Conservation (phyloP, 495 filamentous ascomycete genomes). For the Penicillium odoratum region DNA sequence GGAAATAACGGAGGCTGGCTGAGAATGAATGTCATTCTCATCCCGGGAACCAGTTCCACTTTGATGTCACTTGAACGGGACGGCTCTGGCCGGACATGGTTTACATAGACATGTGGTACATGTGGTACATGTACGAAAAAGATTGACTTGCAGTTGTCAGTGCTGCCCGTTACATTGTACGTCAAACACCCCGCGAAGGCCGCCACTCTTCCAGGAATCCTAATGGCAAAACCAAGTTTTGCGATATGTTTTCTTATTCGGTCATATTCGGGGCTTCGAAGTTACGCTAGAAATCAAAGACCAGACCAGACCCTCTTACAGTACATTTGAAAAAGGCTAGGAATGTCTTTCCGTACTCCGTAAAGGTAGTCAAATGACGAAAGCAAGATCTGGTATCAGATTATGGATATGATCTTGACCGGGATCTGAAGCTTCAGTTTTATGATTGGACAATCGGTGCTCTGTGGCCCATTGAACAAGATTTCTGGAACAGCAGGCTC, state of each 20-base stretch:
- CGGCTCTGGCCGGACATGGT: constrained; percentile 1
- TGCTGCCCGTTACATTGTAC: background rate
- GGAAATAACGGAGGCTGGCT: constrained; percentile 14
- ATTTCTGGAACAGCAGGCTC: constrained; percentile 15
- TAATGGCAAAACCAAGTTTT: background rate
- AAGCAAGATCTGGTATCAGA: constrained; percentile 14
- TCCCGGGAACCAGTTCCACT: background rate
- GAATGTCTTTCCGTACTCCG: background rate
- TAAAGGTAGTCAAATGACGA: background rate
- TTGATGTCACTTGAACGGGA: background rate
- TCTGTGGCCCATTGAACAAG: constrained; percentile 19
- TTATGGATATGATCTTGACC: constrained; percentile 4
- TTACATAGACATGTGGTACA: constrained; percentile 1
- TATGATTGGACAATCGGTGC: constrained; percentile 24
- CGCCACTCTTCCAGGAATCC: background rate
- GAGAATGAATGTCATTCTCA: background rate
- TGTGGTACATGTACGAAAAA: background rate
- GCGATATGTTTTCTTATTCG: background rate
- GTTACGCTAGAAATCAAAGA: no score
- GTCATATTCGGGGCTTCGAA: background rate
- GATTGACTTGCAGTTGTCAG: background rate
- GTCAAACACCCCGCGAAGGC: constrained; percentile 4
- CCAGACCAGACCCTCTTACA: background rate
- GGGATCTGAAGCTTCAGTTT: background rate
- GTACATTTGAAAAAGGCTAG: background rate